Evolutionary conservation across 495 filamentous ascomycete species (phyloP).

Genomic region (Sphaerosporella brunnea): DNA sequence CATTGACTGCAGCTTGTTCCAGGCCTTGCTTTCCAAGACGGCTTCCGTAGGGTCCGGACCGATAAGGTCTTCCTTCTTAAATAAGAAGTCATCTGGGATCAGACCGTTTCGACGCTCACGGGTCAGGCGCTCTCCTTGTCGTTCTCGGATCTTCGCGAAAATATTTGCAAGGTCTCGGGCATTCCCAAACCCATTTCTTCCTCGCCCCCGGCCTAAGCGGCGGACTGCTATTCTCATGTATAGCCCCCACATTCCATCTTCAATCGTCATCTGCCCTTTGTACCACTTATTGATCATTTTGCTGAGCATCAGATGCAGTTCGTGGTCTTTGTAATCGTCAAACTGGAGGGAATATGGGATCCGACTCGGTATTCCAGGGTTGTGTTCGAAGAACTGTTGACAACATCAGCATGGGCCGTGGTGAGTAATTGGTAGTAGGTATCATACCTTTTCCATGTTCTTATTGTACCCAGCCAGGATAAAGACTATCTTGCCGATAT

Average conservation of each 20-base stretch:
- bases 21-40: constrained; percentile 35
- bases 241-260: constrained; percentile 42
- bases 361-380: constrained; percentile 54
- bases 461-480: constrained; percentile 58
- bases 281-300: constrained; percentile 33
- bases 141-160: constrained; percentile 34
- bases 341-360: constrained; percentile 56
- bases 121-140: constrained; percentile 41
- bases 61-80: constrained; percentile 46
- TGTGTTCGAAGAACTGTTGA: constrained; percentile 60
- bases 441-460: no score
- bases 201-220: constrained; percentile 43
- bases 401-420: constrained; percentile 53
- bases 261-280: constrained; percentile 37
- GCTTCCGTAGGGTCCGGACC: constrained; percentile 44
- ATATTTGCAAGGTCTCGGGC: constrained; percentile 49
- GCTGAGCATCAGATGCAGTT: constrained; percentile 31
- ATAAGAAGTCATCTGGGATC: constrained; percentile 29
- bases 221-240: constrained; percentile 47
- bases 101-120: constrained; percentile 26
- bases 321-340: constrained; percentile 40
- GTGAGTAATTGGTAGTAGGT: constrained; percentile 62
- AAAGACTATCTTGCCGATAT: constrained; percentile 56
- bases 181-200: constrained; percentile 48
- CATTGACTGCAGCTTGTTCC: constrained; percentile 41